phyloP scores from a whole-genome alignment of 139 green algal species.

The Microglena sp. region DNA sequence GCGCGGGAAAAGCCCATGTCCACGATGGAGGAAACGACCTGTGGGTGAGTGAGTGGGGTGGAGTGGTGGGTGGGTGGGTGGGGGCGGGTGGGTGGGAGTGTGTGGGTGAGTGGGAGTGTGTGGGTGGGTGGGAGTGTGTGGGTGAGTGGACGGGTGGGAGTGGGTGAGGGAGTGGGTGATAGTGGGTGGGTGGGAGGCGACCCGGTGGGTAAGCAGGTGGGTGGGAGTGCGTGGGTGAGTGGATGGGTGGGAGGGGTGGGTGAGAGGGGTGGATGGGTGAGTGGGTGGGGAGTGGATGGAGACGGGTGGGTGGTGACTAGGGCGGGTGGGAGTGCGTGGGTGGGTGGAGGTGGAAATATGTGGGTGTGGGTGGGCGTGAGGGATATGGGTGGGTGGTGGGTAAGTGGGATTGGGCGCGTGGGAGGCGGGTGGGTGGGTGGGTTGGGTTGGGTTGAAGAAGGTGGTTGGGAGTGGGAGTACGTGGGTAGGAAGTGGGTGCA shows the following conservation, averaged over 20 bases:
- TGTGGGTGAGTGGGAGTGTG: neutral
- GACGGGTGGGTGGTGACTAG: neutral
- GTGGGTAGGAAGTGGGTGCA: neutral
- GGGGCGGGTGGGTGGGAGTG: neutral
- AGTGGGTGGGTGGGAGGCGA: neutral
- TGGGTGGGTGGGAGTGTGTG: neutral
- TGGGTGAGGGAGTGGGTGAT: neutral
- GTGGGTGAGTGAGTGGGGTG: neutral
- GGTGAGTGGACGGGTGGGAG: neutral
- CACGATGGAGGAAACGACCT: slow-evolving; percentile 31
- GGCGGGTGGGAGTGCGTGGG: neutral
- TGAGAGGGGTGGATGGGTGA: too few relatives aligned
- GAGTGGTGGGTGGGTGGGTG: neutral
- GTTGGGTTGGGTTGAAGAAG: neutral
- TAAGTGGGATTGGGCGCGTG: neutral
- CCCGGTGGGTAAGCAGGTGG: neutral
- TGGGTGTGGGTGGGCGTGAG: neutral
- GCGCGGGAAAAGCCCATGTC: slow-evolving; percentile 86
- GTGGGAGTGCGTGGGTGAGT: too few relatives aligned
- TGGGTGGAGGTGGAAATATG: neutral
- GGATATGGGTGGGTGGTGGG: too few relatives aligned
- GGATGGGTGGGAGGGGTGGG: too few relatives aligned
- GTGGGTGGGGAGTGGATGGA: neutral
- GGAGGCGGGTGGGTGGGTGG: neutral
- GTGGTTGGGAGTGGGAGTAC: neutral